These are phyloP conservation scores for Daedalea quercina DNA, from an alignment of 768 basidiomycete species.

Conservation along the genomic window DNA sequence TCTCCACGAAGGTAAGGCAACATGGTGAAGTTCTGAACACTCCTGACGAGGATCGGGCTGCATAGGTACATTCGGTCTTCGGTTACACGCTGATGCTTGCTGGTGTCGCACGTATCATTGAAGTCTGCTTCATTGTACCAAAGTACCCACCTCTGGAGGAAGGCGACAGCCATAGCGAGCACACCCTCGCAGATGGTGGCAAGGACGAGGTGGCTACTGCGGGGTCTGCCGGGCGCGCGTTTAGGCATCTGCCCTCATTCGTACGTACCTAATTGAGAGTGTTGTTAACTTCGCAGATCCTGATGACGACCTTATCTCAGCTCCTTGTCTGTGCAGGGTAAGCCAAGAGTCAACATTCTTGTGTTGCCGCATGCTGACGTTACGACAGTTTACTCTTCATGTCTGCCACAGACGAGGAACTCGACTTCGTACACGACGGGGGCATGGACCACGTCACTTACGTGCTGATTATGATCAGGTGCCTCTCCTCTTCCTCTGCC, in stretches of 20 bases:
- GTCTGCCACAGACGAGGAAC: conserved; percentile 90
- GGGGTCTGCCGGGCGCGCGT: conserved; percentile 45
- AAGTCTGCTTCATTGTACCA: conserved; percentile 71
- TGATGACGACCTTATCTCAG: conserved; percentile 27
- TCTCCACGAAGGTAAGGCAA: conserved; percentile 65
- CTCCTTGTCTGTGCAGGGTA: conserved; percentile 71
- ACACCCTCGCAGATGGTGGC: conserved; percentile 46
- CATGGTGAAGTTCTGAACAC: not conserved
- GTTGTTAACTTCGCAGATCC: too few species aligned
- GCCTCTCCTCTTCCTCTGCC: not conserved
- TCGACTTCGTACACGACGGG: conserved; percentile 56
- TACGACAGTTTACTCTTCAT: conserved; percentile 72
- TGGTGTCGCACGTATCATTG: conserved; percentile 71
- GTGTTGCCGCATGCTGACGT: not conserved
- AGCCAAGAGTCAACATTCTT: conserved; percentile 6
- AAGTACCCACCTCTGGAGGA: conserved; percentile 30
- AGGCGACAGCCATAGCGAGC: conserved; percentile 52
- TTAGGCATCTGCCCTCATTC: conserved; percentile 85
- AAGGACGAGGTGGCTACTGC: conserved; percentile 22
- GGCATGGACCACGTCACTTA: conserved; percentile 94
- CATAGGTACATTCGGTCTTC: conserved; percentile 74
- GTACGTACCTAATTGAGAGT: conserved; percentile 40
- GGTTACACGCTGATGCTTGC: conserved; percentile 85
- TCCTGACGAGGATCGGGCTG: not conserved
- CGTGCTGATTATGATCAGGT: conserved; percentile 79